Evolutionary conservation across 345 rosid species (phyloP), one percentile per base, ranked within the genome.

Genomic region (Mallotus nudiflorus): DNA sequence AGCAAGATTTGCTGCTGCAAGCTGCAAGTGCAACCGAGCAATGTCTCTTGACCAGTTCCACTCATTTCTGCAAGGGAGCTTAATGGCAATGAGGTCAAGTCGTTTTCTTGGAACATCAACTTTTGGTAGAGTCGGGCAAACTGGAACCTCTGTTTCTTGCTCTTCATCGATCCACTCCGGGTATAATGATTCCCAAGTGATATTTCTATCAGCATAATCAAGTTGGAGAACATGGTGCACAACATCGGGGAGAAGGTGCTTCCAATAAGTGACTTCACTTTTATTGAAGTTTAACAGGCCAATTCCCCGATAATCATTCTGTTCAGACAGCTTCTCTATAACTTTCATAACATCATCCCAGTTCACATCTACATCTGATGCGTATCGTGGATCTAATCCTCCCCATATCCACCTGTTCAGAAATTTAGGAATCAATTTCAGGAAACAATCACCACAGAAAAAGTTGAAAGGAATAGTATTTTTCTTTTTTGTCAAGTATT

Each of bases 101-200:
- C 81, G 49, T 48, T 67, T 77, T 46, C 67, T 48, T 2, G 77
- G 77, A 10, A 65, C 50, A 5, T 50, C 70, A 44, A 63, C 58
- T 59, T 67, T 77, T 15, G 81, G 81, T 6, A 77, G 74, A 45
- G 67, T 56, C 7, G 81, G 77, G 31, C 81, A 77, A 25, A 63
- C 56, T 1, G 81, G 81, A 44, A 77, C 77, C 31, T 77, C 77
- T 6, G 24, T 29, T 55, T 77, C 81, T 57, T 77, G 77, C 49
- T 77, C 81, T 63, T 77, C 81, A 13, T 77, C 81, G 16, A 77
- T 77, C 81, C 81, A 77, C 65, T 77, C 81, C 4, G 81, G 81
- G 63, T 77, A 77, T 12, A 77, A 44, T 5, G 81, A 53, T 18
- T 77, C 77, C 81, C 81, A 77, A 24, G 81, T 77, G 10, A 69